phyloP scores from a whole-genome alignment of 2,329 filamentous ascomycete genomes.

The Monosporascus sp. region DNA sequence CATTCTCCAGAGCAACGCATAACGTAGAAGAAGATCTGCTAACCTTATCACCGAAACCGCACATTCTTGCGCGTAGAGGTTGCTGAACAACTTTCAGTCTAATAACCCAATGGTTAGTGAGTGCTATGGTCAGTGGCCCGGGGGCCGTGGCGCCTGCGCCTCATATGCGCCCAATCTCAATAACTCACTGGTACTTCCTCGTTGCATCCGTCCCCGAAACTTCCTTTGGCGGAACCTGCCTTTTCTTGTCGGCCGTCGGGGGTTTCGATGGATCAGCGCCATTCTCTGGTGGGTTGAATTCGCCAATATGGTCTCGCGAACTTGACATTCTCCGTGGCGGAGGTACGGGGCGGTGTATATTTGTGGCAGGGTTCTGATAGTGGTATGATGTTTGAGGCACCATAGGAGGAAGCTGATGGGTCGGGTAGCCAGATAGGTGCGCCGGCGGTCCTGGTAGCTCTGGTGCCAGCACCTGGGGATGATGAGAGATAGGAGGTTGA shows the following conservation, averaged over 20 bases:
- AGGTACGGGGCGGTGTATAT: constrained; percentile 24
- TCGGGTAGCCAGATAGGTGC: not conserved
- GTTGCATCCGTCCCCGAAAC: constrained; percentile 22
- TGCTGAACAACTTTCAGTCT: constrained; percentile 83
- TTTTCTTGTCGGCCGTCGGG: constrained; percentile 19
- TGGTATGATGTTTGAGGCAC: constrained; percentile 12
- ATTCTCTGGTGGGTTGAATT: constrained; percentile 21
- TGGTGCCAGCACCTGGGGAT: not conserved
- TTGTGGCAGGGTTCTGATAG: constrained; percentile 23
- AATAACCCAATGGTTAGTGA: constrained; percentile 15
- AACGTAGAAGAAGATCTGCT: constrained; percentile 14
- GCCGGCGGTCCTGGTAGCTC: not conserved
- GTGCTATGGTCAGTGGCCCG: not conserved
- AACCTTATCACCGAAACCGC: constrained; percentile 97
- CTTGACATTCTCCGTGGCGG: constrained; percentile 24
- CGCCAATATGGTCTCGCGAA: constrained; percentile 19
- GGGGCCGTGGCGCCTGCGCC: not conserved
- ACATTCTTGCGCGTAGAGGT: constrained; percentile 91
- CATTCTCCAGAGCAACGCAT: constrained; percentile 5
- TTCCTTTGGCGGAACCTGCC: constrained; percentile 15
- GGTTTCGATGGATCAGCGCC: constrained; percentile 19
- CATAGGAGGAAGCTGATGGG: not conserved
- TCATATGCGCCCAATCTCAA: not conserved
- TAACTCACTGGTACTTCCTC: constrained; percentile 24
- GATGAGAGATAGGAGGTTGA: not conserved